Conservation (phyloP, 2,329 filamentous ascomycete genomes). For the Nakataea oryzae region DNA sequence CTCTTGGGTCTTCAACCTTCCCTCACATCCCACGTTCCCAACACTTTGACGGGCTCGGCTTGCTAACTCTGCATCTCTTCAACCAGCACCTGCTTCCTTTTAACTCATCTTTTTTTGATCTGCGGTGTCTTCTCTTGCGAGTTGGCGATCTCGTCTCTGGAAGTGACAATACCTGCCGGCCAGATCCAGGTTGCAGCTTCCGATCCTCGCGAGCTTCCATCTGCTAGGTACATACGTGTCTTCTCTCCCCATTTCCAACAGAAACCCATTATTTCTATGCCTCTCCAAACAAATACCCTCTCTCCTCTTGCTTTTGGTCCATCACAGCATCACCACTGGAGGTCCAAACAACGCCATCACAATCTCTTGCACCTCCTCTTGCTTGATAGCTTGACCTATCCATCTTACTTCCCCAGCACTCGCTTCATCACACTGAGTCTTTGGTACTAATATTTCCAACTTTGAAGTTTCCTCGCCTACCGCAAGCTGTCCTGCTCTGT, state of each 20-base stretch:
- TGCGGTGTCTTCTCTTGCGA: neutral
- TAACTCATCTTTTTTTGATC: neutral
- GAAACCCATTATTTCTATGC: constrained; percentile 3
- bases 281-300: neutral
- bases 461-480: constrained; percentile 14
- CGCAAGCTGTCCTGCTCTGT: neutral
- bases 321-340: constrained; percentile 10
- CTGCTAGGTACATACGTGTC: constrained; percentile 6
- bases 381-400: constrained; percentile 50
- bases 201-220: neutral
- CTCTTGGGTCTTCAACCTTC: neutral
- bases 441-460: constrained; percentile 38
- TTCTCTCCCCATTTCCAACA: constrained; percentile 9
- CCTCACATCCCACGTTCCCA: neutral
- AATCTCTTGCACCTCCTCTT: constrained; percentile 40
- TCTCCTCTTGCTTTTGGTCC: constrained; percentile 10
- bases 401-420: constrained; percentile 39
- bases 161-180: neutral
- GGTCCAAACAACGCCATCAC: constrained; percentile 37
- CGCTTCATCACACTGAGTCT: constrained; percentile 40
- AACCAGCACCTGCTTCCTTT: neutral
- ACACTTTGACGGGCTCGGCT: neutral
- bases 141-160: neutral
- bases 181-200: neutral
- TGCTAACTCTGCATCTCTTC: neutral